Conservation (phyloP, 2,329 filamentous ascomycete genomes). For the Diplodia corticola region DNA sequence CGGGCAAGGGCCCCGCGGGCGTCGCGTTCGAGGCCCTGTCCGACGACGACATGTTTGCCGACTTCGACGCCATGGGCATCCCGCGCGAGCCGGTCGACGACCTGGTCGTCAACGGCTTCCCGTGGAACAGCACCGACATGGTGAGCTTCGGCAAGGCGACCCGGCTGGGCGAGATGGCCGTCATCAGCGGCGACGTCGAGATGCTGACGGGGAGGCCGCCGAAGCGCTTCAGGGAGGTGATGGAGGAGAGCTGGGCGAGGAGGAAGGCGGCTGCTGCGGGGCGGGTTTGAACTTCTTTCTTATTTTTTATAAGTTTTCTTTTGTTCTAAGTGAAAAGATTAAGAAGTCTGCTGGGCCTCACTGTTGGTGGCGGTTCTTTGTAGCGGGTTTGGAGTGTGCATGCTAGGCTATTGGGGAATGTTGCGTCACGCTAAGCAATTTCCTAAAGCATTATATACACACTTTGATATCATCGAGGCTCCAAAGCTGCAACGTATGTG, state of each 20-base stretch:
- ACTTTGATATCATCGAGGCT: background rate
- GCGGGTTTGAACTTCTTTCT: constrained; percentile 71
- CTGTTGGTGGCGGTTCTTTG: constrained; percentile 35
- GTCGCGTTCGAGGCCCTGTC: background rate
- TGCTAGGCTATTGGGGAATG: background rate
- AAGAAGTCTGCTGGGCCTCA: constrained; percentile 52
- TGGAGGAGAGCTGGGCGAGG: constrained; percentile 8
- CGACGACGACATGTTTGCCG: background rate
- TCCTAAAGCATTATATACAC: too few relatives aligned
- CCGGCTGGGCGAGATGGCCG: constrained; percentile 18
- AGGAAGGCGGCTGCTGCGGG: constrained; percentile 51
- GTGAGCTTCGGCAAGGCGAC: constrained; percentile 9
- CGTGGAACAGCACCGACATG: constrained; percentile 13
- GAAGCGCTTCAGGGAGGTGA: constrained; percentile 1
- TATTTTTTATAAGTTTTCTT: too few relatives aligned
- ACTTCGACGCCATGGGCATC: background rate
- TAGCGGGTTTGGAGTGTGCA: background rate
- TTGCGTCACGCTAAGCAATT: background rate
- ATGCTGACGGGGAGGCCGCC: constrained; percentile 2
- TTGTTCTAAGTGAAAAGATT: too few relatives aligned
- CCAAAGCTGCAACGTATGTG: background rate
- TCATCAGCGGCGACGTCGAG: constrained; percentile 8
- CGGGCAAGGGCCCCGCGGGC: background rate
- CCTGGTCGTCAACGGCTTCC: background rate
- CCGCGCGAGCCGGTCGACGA: background rate